Percentiles rank a stretch among this genome's conserved stretches.
phyloP scores from a whole-genome alignment of 345 rosid genomes.

The Punica granatum region DNA sequence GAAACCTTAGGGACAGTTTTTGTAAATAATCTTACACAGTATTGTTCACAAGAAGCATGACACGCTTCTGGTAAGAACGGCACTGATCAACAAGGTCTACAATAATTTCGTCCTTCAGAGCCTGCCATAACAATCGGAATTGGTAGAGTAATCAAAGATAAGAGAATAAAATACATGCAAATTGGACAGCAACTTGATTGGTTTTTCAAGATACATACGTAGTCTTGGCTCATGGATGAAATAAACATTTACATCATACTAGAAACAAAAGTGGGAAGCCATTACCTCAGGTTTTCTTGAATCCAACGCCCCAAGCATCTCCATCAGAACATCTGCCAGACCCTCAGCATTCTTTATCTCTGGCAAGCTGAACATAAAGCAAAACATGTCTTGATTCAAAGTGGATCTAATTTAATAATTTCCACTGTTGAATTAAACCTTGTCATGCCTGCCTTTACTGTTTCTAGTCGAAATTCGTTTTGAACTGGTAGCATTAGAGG shows the following conservation, averaged over 20 bases:
- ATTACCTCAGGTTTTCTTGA: conserved; percentile 70
- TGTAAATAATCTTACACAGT: conserved; percentile 45
- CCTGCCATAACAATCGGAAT: conserved; percentile 34
- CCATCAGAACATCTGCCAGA: conserved; percentile 66
- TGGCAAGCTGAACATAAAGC: conserved; percentile 35
- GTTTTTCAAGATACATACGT: background rate
- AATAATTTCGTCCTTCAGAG: conserved; percentile 76
- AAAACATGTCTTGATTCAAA: background rate
- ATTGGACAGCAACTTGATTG: background rate
- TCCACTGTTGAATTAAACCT: background rate
- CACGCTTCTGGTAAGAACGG: conserved; percentile 80
- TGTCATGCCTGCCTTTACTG: background rate
- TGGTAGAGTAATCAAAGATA: background rate
- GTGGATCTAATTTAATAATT: background rate
- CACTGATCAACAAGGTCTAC: conserved; percentile 96
- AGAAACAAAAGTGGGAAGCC: background rate
- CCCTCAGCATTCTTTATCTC: conserved; percentile 78
- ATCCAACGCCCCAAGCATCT: conserved; percentile 92
- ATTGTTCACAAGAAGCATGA: conserved; percentile 71
- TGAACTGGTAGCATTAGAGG: background rate
- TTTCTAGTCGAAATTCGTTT: background rate
- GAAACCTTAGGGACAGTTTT: background rate
- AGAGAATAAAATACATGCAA: background rate
- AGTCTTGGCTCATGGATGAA: background rate
- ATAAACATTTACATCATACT: too few relatives aligned